Base-by-base conservation (phyloP, 2,329 filamentous ascomycete genomes). In the Aspergillus proliferans region DNA sequence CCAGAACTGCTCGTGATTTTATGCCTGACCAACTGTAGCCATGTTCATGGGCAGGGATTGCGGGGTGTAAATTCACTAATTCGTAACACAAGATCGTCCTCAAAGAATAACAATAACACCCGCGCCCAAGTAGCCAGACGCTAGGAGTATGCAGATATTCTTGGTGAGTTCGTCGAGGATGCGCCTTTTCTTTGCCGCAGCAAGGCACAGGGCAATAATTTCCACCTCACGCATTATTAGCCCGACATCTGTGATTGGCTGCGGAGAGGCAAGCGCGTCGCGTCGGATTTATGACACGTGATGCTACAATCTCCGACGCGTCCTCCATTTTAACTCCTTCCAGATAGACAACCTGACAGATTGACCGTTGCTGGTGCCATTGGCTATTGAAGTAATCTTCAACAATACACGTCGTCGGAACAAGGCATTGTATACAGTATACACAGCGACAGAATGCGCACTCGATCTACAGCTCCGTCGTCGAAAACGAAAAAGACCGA, bases 241-340 rank as follows among this genome's bases (percentile, higher is more conserved):
- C 5, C 52, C 52, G 53, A 40, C 48, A 45, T 50, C 50, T 47
- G 49, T 56, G 56, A 64, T 63, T 59, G 60, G 58, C 56, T 48
- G 60, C 58, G 54, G 58, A 43, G 46, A 42, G 41, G 26, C 10
- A 52, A 58, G 59, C 62, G 63, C 57, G 55, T 64, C 62, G 62
- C 60, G 58, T 60, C 47, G 30, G 36, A 49, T 43, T 22, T 36
- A 21, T 18, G 18, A 19, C 38, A 40, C 38, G 38, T 40, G 38
- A 12, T 19, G 9, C 19, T 30, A 30, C 40, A 46, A 30, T 38
- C 33, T 26, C 43, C 22, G 28, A 46, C 50, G 50, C 47, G 50
- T 49, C 44, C 26, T 51, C n/a, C 49, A 48, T 38, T 54, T 54
- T 24, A 45, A 49, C 48, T 44, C 48, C 33, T 42, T 24, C 18